These are phyloP conservation scores for Rhizopogon sp. DNA, from an alignment of 768 basidiomycete species.

Conservation along the genomic window DNA sequence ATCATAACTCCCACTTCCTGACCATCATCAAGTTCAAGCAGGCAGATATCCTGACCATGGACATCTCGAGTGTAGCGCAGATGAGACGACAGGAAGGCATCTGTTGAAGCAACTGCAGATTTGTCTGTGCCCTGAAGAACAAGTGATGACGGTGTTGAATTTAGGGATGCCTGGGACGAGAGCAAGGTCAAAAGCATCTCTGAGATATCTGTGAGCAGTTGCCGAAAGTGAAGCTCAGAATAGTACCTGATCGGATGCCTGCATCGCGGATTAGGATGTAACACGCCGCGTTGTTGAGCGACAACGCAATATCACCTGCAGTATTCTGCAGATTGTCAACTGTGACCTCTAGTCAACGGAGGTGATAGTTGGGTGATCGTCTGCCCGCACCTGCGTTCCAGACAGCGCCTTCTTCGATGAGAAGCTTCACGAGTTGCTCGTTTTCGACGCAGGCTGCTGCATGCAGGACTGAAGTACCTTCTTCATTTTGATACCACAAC, in stretches of 20 bases:
- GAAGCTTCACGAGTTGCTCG: conserved; percentile 50
- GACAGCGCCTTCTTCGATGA: conserved; percentile 79
- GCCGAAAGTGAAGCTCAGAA: neutral
- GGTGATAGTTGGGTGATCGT: neutral
- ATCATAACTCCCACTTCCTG: conserved; percentile 98
- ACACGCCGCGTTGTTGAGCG: conserved; percentile 69
- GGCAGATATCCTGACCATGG: conserved; percentile 78
- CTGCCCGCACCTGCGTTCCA: conserved; percentile 77
- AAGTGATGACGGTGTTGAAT: conserved; percentile 26
- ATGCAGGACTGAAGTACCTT: conserved; percentile 82
- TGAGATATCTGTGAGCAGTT: conserved; percentile 22
- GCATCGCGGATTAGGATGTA: conserved; percentile 86
- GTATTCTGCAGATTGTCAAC: conserved; percentile 79
- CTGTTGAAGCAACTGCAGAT: conserved; percentile 57
- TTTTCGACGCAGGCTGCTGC: conserved; percentile 78
- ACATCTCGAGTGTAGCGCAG: conserved; percentile 67
- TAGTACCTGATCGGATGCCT: conserved; percentile 82
- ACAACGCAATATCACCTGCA: conserved; percentile 87
- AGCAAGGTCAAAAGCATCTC: conserved; percentile 71
- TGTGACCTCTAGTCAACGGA: conserved; percentile 18
- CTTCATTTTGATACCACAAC: conserved; percentile 85
- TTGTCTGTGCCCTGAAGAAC: conserved; percentile 46
- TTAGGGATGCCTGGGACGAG: conserved; percentile 35
- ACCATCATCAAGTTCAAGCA: conserved; percentile 52
- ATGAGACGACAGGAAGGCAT: conserved; percentile 65